These are phyloP conservation scores for Chamaenerion angustifolium DNA, from an alignment of 345 rosid genomes.

Conservation along the genomic window DNA sequence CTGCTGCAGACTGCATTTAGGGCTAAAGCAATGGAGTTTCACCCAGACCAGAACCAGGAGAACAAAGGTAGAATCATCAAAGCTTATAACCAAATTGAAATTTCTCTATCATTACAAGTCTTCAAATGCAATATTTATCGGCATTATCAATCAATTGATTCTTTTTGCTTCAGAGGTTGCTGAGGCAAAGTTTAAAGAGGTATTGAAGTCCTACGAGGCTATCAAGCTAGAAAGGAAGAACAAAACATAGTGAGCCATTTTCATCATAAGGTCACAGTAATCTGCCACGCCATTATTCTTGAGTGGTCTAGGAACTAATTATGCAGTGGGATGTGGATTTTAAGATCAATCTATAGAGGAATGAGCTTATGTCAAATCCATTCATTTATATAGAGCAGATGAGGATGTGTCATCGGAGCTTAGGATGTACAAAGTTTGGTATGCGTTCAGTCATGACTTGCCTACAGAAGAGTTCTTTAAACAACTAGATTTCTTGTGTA, in stretches of 20 bases:
- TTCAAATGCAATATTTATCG: neutral
- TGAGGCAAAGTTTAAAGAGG: conserved; percentile 89
- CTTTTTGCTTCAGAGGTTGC: conserved; percentile 52
- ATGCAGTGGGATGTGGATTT: no score
- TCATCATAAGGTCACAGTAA: neutral
- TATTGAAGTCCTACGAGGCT: conserved; percentile 78
- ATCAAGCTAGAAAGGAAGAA: conserved; percentile 61
- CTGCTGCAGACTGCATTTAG: conserved; percentile 77
- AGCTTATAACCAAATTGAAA: neutral
- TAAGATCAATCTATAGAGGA: no score
- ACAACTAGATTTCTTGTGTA: no score
- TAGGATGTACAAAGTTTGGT: no score
- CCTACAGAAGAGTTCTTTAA: no score
- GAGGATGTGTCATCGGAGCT: no score
- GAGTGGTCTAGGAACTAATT: neutral
- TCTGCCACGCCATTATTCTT: neutral
- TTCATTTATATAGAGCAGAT: no score
- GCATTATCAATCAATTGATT: neutral
- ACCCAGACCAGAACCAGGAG: conserved; percentile 91
- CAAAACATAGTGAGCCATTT: conserved; percentile 14
- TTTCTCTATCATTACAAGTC: neutral
- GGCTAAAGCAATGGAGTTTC: conserved; percentile 75
- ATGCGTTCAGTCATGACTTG: no score
- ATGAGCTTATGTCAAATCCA: no score
- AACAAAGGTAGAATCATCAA: conserved; percentile 48